phyloP scores from a whole-genome alignment of 2,329 filamentous ascomycete species.

The Chaetomiaceae sp. region DNA sequence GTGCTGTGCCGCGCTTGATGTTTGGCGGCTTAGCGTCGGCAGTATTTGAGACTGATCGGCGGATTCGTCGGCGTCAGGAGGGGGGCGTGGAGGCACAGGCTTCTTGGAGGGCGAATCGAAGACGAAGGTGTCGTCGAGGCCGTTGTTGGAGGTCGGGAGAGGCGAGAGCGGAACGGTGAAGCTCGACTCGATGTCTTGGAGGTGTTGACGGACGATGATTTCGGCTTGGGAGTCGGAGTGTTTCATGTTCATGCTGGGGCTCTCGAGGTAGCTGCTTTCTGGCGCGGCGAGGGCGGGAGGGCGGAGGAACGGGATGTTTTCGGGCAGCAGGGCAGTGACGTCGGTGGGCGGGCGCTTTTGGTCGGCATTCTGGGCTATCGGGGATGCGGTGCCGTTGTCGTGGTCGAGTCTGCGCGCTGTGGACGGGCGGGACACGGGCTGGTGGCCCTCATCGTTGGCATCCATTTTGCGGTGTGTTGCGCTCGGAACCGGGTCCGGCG shows the following conservation, averaged over 20 bases:
- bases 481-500: background rate
- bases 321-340: conserved; percentile 16
- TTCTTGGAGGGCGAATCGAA: conserved; percentile 45
- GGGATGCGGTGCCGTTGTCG: conserved; percentile 21
- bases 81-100: conserved; percentile 17
- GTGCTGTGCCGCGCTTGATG: conserved; percentile 6
- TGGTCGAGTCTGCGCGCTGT: conserved; percentile 3
- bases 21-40: conserved; percentile 18
- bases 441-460: conserved; percentile 2
- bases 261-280: conserved; percentile 42
- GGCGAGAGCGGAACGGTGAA: conserved; percentile 57
- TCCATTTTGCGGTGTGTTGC: conserved; percentile 6
- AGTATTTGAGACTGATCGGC: conserved; percentile 21
- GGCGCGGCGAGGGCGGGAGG: conserved; percentile 22
- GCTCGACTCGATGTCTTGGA: conserved; percentile 62
- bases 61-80: conserved; percentile 11
- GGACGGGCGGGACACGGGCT: conserved; percentile 10
- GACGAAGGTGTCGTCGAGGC: conserved; percentile 55
- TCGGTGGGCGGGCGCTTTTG: conserved; percentile 17
- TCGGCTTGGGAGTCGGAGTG: conserved; percentile 49
- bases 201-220: conserved; percentile 49
- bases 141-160: conserved; percentile 44
- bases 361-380: conserved; percentile 19
- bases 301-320: conserved; percentile 27
- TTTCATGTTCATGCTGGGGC: conserved; percentile 31